phyloP scores from a whole-genome alignment of 2,329 filamentous ascomycete species.

The Pyricularia pennisetigena region DNA sequence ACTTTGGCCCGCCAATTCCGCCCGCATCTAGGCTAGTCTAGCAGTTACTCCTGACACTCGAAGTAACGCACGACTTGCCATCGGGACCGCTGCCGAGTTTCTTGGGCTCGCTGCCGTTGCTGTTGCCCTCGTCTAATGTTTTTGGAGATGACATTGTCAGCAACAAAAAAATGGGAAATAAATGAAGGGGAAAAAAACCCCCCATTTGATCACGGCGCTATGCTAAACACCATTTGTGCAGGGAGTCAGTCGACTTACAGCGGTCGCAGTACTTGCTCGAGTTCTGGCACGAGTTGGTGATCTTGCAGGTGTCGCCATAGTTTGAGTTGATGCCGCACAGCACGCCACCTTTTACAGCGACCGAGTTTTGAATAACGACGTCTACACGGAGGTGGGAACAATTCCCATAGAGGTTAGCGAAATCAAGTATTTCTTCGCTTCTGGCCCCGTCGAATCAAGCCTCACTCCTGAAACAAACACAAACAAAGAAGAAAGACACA shows the following conservation, averaged over 20 bases:
- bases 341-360: constrained; percentile 25
- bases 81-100: constrained; percentile 10
- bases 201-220: not conserved
- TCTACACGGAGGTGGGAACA: constrained; percentile 9
- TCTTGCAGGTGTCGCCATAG: constrained; percentile 10
- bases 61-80: not conserved
- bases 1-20: not conserved
- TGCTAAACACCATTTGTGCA: not conserved
- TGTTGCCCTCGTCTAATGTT: constrained; percentile 5
- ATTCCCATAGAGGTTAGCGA: not conserved
- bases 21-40: too few relatives aligned
- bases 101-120: constrained; percentile 18
- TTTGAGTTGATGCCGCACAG: constrained; percentile 32
- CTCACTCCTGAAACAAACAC: not conserved
- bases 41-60: not conserved
- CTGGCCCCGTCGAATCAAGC: not conserved
- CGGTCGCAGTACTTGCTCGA: constrained; percentile 6
- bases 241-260: not conserved
- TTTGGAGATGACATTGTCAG: not conserved
- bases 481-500: not conserved
- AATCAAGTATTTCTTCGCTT: not conserved
- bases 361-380: constrained; percentile 29
- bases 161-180: too few relatives aligned
- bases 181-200: too few relatives aligned
- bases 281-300: constrained; percentile 6